Conservation (phyloP, 352 stramenopile genomes). For the Phytophthora niederhauseri region DNA sequence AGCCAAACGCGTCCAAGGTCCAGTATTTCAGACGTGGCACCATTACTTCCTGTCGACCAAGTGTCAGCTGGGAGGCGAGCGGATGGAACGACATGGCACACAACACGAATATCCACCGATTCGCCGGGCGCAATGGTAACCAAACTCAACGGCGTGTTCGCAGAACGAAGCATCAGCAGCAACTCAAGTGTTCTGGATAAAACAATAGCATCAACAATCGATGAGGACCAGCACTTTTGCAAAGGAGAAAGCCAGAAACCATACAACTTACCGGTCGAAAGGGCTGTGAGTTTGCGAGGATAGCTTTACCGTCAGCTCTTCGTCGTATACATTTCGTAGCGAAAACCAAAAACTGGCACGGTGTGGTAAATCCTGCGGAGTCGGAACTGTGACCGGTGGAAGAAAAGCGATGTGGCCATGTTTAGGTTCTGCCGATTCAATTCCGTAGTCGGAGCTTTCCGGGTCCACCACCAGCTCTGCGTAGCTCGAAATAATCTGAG, state of each 20-base stretch:
- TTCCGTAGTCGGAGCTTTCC: slow-evolving; percentile 60
- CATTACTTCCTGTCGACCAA: slow-evolving; percentile 40
- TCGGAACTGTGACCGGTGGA: slow-evolving; percentile 74
- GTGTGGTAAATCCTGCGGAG: slow-evolving; percentile 51
- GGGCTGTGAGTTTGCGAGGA: slow-evolving; percentile 46
- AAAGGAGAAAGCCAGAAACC: not conserved
- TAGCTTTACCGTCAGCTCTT: slow-evolving; percentile 78
- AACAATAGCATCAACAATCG: not conserved
- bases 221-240: slow-evolving; percentile 13
- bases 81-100: slow-evolving; percentile 73
- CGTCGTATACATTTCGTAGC: slow-evolving; percentile 86
- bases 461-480: slow-evolving; percentile 80
- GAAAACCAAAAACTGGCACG: slow-evolving; percentile 87
- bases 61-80: slow-evolving; percentile 60
- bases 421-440: slow-evolving; percentile 26
- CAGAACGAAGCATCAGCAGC: slow-evolving; percentile 76
- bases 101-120: slow-evolving; percentile 83
- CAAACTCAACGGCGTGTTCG: slow-evolving; percentile 75
- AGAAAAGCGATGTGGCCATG: slow-evolving; percentile 70
- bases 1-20: slow-evolving; percentile 70
- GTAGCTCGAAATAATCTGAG: slow-evolving; percentile 88
- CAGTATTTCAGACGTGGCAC: slow-evolving; percentile 53
- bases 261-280: slow-evolving; percentile 51
- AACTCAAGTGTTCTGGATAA: slow-evolving; percentile 70
- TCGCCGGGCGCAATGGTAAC: slow-evolving; percentile 77